These are phyloP conservation scores for Diplodia seriata DNA, from an alignment of 2,329 filamentous ascomycete species.

Conservation along the genomic window DNA sequence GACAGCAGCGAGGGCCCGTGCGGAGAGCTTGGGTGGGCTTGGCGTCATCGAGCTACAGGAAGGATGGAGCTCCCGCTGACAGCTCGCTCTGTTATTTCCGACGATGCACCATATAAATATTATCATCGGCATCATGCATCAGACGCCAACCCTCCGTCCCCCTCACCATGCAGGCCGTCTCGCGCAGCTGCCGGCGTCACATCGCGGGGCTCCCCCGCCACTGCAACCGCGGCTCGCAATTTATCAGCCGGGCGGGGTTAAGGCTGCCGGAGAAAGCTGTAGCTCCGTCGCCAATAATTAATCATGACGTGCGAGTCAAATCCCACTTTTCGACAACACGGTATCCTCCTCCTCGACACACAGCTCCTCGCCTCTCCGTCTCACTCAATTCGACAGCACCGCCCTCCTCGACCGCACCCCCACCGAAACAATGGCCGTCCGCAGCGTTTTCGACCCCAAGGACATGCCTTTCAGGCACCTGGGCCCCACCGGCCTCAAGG, in stretches of 20 bases:
- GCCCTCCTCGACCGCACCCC: not conserved
- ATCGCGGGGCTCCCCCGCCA: not conserved
- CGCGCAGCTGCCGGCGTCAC: not conserved
- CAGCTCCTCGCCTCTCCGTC: not conserved
- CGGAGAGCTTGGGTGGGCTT: too few relatives aligned
- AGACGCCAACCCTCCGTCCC: not conserved
- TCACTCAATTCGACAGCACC: conserved; percentile 11
- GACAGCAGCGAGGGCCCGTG: not conserved
- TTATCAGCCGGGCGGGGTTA: conserved; percentile 25
- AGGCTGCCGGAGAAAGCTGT: conserved; percentile 11
- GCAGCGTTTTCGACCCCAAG: conserved; percentile 58
- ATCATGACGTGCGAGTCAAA: conserved; percentile 11
- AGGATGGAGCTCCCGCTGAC: too few relatives aligned
- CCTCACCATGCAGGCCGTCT: conserved; percentile 13
- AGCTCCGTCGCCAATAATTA: conserved; percentile 2
- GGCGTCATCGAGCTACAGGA: too few relatives aligned
- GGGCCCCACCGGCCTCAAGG: conserved; percentile 57
- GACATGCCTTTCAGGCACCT: conserved; percentile 57
- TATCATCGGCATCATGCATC: not conserved
- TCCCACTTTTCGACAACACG: conserved; percentile 24
- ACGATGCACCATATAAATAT: not conserved
- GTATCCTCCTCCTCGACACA: not conserved
- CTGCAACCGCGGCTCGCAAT: not conserved
- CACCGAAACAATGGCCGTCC: conserved; percentile 41
- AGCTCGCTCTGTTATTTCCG: too few relatives aligned